phyloP scores from a whole-genome alignment of 441 rosid species.

The Arabidopsis hybrid region DNA sequence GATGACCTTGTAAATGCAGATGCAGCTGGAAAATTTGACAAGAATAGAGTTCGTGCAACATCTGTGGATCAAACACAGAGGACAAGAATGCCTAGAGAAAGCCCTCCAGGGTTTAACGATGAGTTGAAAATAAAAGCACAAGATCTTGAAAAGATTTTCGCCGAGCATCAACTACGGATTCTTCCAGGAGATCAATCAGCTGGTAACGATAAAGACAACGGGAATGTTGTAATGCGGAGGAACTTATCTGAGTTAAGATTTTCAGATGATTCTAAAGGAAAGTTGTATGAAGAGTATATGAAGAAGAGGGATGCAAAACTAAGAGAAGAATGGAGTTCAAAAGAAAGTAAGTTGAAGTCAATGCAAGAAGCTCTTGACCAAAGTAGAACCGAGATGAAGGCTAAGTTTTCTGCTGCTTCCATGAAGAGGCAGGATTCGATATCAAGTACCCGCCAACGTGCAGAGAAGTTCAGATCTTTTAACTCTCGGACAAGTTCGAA shows the following conservation, averaged over 20 bases:
- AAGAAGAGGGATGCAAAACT: constrained; percentile 93
- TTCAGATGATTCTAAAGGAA: constrained; percentile 87
- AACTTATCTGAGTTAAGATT: constrained; percentile 61
- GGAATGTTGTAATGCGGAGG: constrained; percentile 54
- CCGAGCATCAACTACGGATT: constrained; percentile 80
- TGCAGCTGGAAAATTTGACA: constrained; percentile 49
- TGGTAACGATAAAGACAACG: constrained; percentile 50
- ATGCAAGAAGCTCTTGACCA: constrained; percentile 92
- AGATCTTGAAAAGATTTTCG: constrained; percentile 88
- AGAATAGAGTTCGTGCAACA: constrained; percentile 38
- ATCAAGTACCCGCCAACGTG: constrained; percentile 57
- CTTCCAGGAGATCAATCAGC: constrained; percentile 66
- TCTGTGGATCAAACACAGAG: constrained; percentile 67
- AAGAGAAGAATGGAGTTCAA: constrained; percentile 90
- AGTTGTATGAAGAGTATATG: constrained; percentile 82
- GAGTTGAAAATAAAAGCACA: constrained; percentile 84
- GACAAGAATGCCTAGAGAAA: constrained; percentile 73
- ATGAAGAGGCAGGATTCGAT: constrained; percentile 56
- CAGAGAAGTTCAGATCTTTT: constrained; percentile 80
- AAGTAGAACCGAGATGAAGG: constrained; percentile 90
- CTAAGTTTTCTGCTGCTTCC: constrained; percentile 67
- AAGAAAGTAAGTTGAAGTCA: constrained; percentile 89
- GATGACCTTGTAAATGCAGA: constrained; percentile 58
- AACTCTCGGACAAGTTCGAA: constrained; percentile 61
- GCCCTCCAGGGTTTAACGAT: constrained; percentile 65